Conservation (phyloP, 805 yeast genomes). For the Candida koratica region DNA sequence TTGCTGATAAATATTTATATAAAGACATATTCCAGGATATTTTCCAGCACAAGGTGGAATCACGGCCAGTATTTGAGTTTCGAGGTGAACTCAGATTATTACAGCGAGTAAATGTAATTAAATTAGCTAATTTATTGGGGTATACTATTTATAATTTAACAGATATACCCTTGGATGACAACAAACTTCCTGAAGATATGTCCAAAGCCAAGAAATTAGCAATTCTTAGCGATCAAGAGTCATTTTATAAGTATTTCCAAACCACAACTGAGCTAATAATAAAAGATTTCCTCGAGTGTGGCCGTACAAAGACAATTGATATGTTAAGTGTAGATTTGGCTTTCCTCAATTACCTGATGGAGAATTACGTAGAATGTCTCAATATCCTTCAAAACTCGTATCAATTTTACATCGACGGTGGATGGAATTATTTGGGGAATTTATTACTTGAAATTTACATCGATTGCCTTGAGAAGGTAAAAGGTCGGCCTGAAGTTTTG, state of each 20-base stretch:
- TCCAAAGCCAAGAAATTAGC: neutral
- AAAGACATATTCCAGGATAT: constrained; percentile 3
- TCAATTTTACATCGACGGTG: constrained; percentile 58
- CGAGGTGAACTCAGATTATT: constrained; percentile 48
- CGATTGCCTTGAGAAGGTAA: constrained; percentile 54
- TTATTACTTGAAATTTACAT: constrained; percentile 63
- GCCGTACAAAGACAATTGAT: constrained; percentile 63
- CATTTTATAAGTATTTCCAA: constrained; percentile 37
- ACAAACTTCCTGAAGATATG: neutral
- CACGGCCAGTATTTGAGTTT: constrained; percentile 27
- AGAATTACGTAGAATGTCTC: constrained; percentile 58
- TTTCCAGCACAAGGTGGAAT: constrained; percentile 10
- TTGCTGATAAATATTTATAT: constrained; percentile 6
- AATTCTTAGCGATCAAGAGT: constrained; percentile 5
- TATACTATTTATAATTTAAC: constrained; percentile 18
- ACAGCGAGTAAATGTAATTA: constrained; percentile 42
- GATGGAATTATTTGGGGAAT: constrained; percentile 73
- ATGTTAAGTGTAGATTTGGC: constrained; percentile 78
- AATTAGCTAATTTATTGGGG: constrained; percentile 21
- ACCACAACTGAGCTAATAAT: constrained; percentile 54
- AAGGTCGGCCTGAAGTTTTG: constrained; percentile 25
- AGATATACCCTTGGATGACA: constrained; percentile 4
- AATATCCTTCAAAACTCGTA: constrained; percentile 65
- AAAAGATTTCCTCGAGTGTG: constrained; percentile 46
- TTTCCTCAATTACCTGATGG: constrained; percentile 53